These are phyloP conservation scores for Amanita rubescens DNA, from an alignment of 768 basidiomycete genomes.

Conservation along the genomic window DNA sequence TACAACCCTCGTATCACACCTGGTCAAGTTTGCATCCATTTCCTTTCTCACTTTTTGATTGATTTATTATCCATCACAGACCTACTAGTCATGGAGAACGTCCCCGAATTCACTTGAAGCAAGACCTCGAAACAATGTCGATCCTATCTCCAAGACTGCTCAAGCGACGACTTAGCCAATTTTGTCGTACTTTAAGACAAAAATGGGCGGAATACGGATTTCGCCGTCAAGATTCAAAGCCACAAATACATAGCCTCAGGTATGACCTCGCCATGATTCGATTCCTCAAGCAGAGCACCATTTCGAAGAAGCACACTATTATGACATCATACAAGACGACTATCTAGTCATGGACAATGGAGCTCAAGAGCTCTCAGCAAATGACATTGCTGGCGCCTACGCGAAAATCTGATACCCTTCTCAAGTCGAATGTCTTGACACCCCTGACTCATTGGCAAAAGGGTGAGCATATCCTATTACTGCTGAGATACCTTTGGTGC, in stretches of 20 bases:
- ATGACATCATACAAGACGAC: neutral
- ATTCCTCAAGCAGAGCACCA: conserved; percentile 1
- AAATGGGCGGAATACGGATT: conserved; percentile 1
- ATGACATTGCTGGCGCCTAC: neutral
- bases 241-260: neutral
- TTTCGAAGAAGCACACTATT: neutral
- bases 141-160: conserved; percentile 1
- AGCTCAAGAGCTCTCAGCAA: neutral
- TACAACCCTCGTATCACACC: neutral
- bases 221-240: neutral
- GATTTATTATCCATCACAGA: conserved; percentile 1
- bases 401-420: neutral
- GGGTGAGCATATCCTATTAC: too few relatives aligned
- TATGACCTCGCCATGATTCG: neutral
- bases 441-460: neutral
- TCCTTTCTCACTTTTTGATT: conserved; percentile 1
- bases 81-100: conserved; percentile 1
- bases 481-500: too few relatives aligned
- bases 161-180: neutral
- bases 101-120: neutral
- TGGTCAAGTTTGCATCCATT: too few relatives aligned
- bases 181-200: neutral
- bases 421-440: conserved; percentile 1
- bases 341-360: conserved; percentile 1
- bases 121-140: neutral